Base-by-base conservation (phyloP, 441 rosid species). In the Erodium moschatum region DNA sequence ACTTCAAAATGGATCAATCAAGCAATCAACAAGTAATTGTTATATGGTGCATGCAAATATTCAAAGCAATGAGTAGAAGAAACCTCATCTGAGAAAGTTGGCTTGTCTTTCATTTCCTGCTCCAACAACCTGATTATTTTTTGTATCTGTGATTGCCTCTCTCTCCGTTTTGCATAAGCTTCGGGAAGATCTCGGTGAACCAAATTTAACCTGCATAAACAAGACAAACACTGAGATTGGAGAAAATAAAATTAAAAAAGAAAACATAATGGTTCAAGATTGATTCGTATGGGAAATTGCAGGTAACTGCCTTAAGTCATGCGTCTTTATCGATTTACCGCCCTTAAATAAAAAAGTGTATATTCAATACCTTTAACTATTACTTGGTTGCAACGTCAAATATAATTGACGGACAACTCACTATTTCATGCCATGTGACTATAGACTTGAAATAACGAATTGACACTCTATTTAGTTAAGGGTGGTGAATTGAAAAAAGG, bases 181-280 rank as follows among this genome's bases (percentile, higher is more conserved):
- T 82, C 80, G 68, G 97, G 95, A 60, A 95, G 83, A 81, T 90
- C 93, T 73, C 82, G 75, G 5, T 73, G 84, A 73, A 82, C 90
- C 82, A 95, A 73, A 69, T 77, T 81, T 76, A 85, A 72, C 99
- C 99, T 90, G 80, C 50, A 76, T 12, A 70, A 75, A 64, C 68
- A 68, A 67, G 31, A 73, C 68, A 6, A 35, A 29, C 65, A 69
- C 35, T 33, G 33, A 66, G 63, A 21, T 60, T 10, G 71, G 40
- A 15, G 31, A 62, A 73, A 73, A 7, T 8, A 19, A 58, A 15
- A 6, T 15, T 12, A 5, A 16, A 54, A 5, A 18, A 13, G 6
- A 50, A 58, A 20, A 60, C 10, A 54, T 16, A 3, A 60, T 2
- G 35, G 64, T 21, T 60, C 0, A 21, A 60, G 9, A 46, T 20